Base-by-base conservation (phyloP, 352 stramenopile genomes). In the Pythium aristosporum region DNA sequence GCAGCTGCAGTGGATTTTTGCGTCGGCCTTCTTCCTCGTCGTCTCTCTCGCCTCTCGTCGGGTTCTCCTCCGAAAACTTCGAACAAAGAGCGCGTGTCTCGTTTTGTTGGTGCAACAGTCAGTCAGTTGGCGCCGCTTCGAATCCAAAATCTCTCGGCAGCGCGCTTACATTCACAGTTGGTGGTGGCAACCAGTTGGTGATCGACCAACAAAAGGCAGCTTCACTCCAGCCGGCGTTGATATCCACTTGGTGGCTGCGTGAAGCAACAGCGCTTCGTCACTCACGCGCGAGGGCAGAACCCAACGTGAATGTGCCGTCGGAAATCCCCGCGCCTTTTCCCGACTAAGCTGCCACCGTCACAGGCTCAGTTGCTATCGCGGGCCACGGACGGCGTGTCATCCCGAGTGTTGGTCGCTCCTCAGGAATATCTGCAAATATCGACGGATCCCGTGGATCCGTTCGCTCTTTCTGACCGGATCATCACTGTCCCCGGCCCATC, bases 351-450 rank as follows among this genome's bases (percentile, higher is more conserved):
- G 5, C 37, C 20, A 39, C 21, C 13, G 21, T 21, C 20, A 59
- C 30, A 56, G 37, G 42, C 48, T 25, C 48, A 25, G 25, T 30
- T 30, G 25, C 25, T n/a, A 55, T 55, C 48, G 11, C 37, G 11
- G 2, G 18, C 13, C 13, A 46, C 39, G 25, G 47, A 23, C 21
- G 25, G 47, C 47, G 47, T 21, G 47, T 53, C 49, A 55, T 42
- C 41, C 30, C 54, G 54, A 61, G 54, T 61, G 54, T 61, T 61
- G 54, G 54, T 61, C 54, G 54, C 54, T 21, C 36, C 15, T 49
- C 54, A 42, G 36, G 54, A 61, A 61, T 25, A 61, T 25, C 41
- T 53, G 11, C 39, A 46, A 53, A 32, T 53, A n/a, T 53, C 25
- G 7, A 23, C 39, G 20, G 41, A 49, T 50, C 13, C 25, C n/a